phyloP scores from a whole-genome alignment of 2,329 filamentous ascomycete species.

The Clathrospora elynae region DNA sequence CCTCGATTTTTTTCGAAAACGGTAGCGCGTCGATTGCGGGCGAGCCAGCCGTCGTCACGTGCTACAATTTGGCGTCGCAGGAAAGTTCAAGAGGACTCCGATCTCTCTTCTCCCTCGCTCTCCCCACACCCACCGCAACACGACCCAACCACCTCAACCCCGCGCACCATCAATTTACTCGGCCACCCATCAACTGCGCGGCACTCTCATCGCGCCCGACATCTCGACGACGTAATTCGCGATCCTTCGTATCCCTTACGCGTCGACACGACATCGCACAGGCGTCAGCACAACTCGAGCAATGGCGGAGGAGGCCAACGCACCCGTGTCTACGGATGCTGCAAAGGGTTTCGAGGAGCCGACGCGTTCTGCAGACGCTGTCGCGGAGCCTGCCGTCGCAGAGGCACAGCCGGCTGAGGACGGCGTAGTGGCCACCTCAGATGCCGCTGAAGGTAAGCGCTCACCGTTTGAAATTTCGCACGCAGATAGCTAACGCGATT shows the following conservation, averaged over 20 bases:
- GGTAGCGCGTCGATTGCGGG: slow-evolving; percentile 18
- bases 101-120: slow-evolving; percentile 30
- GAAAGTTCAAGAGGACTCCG: slow-evolving; percentile 29
- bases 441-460: slow-evolving; percentile 39
- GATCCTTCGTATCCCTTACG: slow-evolving; percentile 38
- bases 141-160: slow-evolving; percentile 42
- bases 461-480: slow-evolving; percentile 2
- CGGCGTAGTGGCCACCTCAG: slow-evolving; percentile 36
- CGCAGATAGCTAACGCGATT: slow-evolving; percentile 25
- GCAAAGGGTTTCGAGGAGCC: slow-evolving; percentile 36
- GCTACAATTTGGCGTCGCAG: slow-evolving; percentile 20
- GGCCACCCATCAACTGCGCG: slow-evolving; percentile 40
- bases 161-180: slow-evolving; percentile 42
- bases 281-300: slow-evolving; percentile 38
- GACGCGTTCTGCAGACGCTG: slow-evolving; percentile 38
- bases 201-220: slow-evolving; percentile 33
- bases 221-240: slow-evolving; percentile 38
- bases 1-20: slow-evolving; percentile 27
- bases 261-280: slow-evolving; percentile 43
- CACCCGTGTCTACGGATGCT: slow-evolving; percentile 34
- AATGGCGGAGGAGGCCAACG: slow-evolving; percentile 47
- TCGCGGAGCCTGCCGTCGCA: slow-evolving; percentile 34
- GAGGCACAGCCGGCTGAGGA: slow-evolving; percentile 38
- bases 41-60: slow-evolving; percentile 26
- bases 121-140: slow-evolving; percentile 36